Evolutionary conservation across 2,329 filamentous ascomycete species (phyloP).

Genomic region (Curvularia hawaiiensis): DNA sequence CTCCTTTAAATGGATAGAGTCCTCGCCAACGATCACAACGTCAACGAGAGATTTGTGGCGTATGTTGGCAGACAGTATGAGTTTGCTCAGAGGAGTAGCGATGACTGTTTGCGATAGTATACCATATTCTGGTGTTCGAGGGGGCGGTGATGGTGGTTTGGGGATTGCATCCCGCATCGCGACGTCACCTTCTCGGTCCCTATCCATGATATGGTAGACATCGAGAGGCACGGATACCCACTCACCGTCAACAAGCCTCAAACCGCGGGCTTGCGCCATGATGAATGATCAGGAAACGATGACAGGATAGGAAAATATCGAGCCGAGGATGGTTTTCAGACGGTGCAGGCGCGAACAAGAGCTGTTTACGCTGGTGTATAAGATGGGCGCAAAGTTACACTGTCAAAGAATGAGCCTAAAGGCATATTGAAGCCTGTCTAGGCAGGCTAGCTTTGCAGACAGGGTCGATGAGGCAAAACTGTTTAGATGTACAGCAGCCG

Average conservation of each 20-base stretch:
- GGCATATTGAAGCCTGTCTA: slow-evolving; percentile 27
- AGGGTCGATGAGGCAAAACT: slow-evolving; percentile 9
- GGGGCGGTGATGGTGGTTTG: slow-evolving; percentile 36
- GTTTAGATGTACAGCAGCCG: slow-evolving; percentile 11
- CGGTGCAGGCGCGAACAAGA: slow-evolving; percentile 9
- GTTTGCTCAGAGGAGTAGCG: slow-evolving; percentile 74
- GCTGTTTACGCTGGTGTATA: slow-evolving; percentile 12
- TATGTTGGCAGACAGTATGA: slow-evolving; percentile 79
- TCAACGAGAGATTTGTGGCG: slow-evolving; percentile 74
- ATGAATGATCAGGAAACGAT: not conserved
- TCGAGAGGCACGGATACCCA: slow-evolving; percentile 45
- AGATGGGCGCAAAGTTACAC: slow-evolving; percentile 12
- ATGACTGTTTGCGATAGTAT: slow-evolving; percentile 80
- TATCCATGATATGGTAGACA: slow-evolving; percentile 51
- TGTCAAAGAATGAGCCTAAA: slow-evolving; percentile 10
- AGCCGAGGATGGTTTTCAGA: slow-evolving; percentile 3
- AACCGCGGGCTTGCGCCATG: slow-evolving; percentile 39
- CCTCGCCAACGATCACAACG: slow-evolving; percentile 83
- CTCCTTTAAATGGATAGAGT: slow-evolving; percentile 81
- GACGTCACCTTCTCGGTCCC: slow-evolving; percentile 34
- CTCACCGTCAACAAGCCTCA: slow-evolving; percentile 38
- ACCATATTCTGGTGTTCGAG: slow-evolving; percentile 63
- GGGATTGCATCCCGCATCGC: slow-evolving; percentile 31
- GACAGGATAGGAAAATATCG: slow-evolving; percentile 8
- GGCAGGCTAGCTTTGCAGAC: slow-evolving; percentile 20